A percentile compares a stretch with the other conserved stretches of the same genome.
Evolutionary conservation across 768 basidiomycete genomes (phyloP).

Genomic region (Naganishia kalamii): DNA sequence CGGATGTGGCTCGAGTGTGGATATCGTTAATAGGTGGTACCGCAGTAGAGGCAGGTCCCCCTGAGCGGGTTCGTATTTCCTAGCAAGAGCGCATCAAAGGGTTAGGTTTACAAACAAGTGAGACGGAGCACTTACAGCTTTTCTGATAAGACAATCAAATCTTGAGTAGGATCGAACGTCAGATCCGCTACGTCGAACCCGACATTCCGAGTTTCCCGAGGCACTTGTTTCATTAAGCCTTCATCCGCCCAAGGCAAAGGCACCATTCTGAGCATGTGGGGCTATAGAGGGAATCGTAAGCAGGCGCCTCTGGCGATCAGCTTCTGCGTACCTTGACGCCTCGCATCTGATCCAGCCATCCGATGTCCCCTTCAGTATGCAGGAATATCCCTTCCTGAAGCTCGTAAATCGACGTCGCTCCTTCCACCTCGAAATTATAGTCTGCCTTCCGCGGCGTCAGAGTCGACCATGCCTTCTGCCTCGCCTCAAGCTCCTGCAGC

Average conservation of each 20-base stretch:
- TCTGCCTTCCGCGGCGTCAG: constrained; percentile 2
- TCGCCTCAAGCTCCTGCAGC: constrained; percentile 8
- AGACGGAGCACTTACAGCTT: constrained; percentile 35
- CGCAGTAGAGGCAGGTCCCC: constrained; percentile 12
- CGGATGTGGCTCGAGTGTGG: constrained; percentile 37
- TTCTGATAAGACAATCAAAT: constrained; percentile 57
- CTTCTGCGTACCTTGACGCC: constrained; percentile 1
- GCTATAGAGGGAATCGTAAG: constrained; percentile 23
- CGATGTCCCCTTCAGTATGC: constrained; percentile 6
- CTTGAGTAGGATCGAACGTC: constrained; percentile 61
- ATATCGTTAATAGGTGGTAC: constrained; percentile 40
- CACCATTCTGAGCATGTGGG: constrained; percentile 30
- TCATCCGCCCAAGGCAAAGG: constrained; percentile 35
- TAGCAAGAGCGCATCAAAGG: neutral
- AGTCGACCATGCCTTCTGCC: constrained; percentile 7
- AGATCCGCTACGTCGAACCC: constrained; percentile 41
- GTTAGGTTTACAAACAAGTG: neutral
- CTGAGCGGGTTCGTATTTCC: constrained; percentile 20
- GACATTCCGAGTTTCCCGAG: constrained; percentile 20
- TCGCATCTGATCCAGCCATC: neutral
- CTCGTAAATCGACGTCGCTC: constrained; percentile 40
- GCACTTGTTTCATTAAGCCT: constrained; percentile 25
- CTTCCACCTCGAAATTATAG: constrained; percentile 17
- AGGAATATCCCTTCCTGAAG: constrained; percentile 44
- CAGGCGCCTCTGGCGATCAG: neutral